Evolutionary conservation across 2,329 filamentous ascomycete species (phyloP), one percentile per base, ranked within the genome.

Genomic region (Fusarium burgessii): DNA sequence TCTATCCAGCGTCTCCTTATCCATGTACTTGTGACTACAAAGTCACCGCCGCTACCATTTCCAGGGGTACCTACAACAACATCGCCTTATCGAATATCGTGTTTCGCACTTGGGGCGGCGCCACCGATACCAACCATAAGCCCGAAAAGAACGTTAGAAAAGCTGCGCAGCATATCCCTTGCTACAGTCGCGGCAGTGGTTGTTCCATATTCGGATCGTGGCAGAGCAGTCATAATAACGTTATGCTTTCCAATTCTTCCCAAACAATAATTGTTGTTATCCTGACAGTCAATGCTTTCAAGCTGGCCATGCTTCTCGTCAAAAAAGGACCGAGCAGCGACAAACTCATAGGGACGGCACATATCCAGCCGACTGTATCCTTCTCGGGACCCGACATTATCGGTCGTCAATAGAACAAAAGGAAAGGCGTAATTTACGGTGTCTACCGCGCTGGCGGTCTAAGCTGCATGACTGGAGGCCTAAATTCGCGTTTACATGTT

Each of bases 351-450:
- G 23, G 5, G 23, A 79, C 27, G 14, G 83, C 82, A 59, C 80
- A 84, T 8, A 86, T 82, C 82, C 82, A 84, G 20, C 82, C 83
- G 12, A 85, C 76, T 0, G 77, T 82, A 54, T 84, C 84, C 46
- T 74, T 41, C 32, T 68, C 63, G 4, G 67, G 54, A 65, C 60
- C 32, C 23, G 60, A 60, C 54, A 68, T 68, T 32, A 32, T 32
- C 29, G 29, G 29, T 32, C 29, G 29, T 32, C 29, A 32, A 32
- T 32, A 32, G 29, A 32, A 12, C 7, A 32, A 12, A 32, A 32
- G 29, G 29, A 12, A 32, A 32, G 29, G 9, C 29, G 29, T 32
- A 12, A 32, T 32, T 10, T 32, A 12, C 9, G 9, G 29, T 10
- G 29, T 32, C 29, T 32, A 32, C 29, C 29, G 12, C 29, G 10